Base-by-base conservation (phyloP, 805 yeast species). In the Lipomyces chichibuensis region DNA sequence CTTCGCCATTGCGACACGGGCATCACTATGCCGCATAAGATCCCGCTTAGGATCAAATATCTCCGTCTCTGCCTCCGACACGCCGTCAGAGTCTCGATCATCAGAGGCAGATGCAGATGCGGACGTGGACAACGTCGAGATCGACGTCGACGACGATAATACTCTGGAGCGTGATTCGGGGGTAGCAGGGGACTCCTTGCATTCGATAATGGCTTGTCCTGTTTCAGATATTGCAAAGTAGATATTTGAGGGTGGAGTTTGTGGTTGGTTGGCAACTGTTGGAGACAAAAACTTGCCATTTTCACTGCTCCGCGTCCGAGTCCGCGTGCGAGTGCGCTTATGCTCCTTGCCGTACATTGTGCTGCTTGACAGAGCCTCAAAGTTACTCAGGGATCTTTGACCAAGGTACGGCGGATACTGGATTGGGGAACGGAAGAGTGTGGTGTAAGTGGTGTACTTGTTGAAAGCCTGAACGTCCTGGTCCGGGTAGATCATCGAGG, bases 21-120 rank as follows among this genome's bases (percentile, higher is more conserved):
- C 71, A 39, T 67, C 71, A n/a, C 32, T 46, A 23, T 37, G 57
- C 20, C 57, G 33, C 14, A 25, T 25, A 29, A 11, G 53, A 49
- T 55, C 54, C 9, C 56, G 29, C 13, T 55, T 55, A 9, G 68
- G 59, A 43, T 67, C 63, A 20, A 53, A 57, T 33, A 67, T 67
- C 46, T 67, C 71, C 8, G 71, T 67, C 58, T 67, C 71, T 8
- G 71, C 71, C 43, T 67, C 71, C 2, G 70, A 67, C 6, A 65
- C 53, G 5, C 27, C 54, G 20, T 60, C 51, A 29, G 27, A 54
- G 3, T 37, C 57, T 33, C 49, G 56, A 49, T 57, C 59, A 13
- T 46, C 58, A 20, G 33, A 27, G 51, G 52, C 4, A 17, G 61
- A 59, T 1, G 63, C 13, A 7, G 64, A 63, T n/a, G 63, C 46